Evolutionary conservation across 371 early-diverging fungal species (phyloP).

Genomic region (Mortierella sp.): DNA sequence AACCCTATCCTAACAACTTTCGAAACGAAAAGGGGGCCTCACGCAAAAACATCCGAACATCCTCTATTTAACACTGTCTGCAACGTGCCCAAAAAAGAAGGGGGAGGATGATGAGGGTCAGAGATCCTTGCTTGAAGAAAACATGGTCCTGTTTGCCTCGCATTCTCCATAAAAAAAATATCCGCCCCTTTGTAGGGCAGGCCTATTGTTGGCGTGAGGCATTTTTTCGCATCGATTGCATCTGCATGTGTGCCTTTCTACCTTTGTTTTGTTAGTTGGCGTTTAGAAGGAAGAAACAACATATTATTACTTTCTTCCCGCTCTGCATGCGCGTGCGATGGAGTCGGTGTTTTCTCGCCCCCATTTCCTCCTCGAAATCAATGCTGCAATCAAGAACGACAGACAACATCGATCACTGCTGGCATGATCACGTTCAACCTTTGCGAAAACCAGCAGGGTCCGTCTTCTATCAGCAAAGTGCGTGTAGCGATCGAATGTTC

Average conservation of each 20-base stretch:
- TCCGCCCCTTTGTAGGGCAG: neutral
- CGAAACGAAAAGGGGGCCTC: neutral
- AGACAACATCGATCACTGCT: too few relatives aligned
- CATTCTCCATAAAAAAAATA: too few relatives aligned
- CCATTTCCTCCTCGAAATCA: neutral
- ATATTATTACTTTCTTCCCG: neutral
- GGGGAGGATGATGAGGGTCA: neutral
- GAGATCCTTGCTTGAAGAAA: neutral
- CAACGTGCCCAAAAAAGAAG: neutral
- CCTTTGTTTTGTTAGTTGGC: neutral
- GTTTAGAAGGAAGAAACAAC: neutral
- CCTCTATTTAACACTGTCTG: neutral
- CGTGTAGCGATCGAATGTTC: too few relatives aligned
- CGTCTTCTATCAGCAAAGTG: too few relatives aligned
- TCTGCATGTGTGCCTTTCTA: neutral
- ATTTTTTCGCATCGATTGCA: neutral
- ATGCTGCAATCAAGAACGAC: too few relatives aligned
- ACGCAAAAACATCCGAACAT: neutral
- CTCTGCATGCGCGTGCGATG: neutral
- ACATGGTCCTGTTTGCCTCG: too few relatives aligned
- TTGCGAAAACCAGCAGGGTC: too few relatives aligned
- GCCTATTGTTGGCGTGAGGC: neutral
- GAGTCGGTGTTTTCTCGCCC: neutral
- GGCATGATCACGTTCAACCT: too few relatives aligned
- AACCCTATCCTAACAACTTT: neutral